A percentile compares a stretch with the other conserved stretches of the same genome.
Evolutionary conservation across 371 early-diverging fungal species (phyloP).

Genomic region (Quaeritorhiza haematococci): DNA sequence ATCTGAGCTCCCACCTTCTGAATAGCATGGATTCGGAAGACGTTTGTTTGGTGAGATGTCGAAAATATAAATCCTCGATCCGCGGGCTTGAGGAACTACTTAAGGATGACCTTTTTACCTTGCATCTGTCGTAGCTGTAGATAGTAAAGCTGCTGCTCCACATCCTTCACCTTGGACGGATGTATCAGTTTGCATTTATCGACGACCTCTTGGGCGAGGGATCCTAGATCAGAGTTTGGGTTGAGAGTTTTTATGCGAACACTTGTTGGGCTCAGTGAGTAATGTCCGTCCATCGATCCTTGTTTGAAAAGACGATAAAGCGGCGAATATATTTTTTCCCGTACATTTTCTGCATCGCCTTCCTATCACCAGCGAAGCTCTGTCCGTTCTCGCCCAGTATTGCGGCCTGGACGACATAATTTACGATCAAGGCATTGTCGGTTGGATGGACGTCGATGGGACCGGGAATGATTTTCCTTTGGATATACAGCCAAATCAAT

Average conservation of each 20-base stretch:
- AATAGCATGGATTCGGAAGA: not conserved
- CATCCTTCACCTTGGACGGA: constrained; percentile 28
- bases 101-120: not conserved
- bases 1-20: constrained; percentile 13
- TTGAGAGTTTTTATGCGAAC: constrained; percentile 31
- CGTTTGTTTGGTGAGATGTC: constrained; percentile 6
- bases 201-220: constrained; percentile 38
- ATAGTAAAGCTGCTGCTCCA: constrained; percentile 32
- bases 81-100: not conserved
- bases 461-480: constrained; percentile 45
- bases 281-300: not conserved
- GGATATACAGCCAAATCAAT: too few relatives aligned
- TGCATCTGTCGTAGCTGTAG: constrained; percentile 30
- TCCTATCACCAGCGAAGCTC: constrained; percentile 33
- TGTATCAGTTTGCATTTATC: constrained; percentile 48
- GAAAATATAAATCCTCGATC: constrained; percentile 5
- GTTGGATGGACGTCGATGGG: constrained; percentile 45
- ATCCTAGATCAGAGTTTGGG: constrained; percentile 22
- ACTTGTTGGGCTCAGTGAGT: constrained; percentile 10
- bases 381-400: constrained; percentile 35
- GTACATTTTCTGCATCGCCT: constrained; percentile 42
- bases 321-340: not conserved
- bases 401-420: constrained; percentile 39
- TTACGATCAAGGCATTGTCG: constrained; percentile 42
- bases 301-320: not conserved